Conservation (phyloP, 2,329 filamentous ascomycete genomes). For the Tolypocladium paradoxum region DNA sequence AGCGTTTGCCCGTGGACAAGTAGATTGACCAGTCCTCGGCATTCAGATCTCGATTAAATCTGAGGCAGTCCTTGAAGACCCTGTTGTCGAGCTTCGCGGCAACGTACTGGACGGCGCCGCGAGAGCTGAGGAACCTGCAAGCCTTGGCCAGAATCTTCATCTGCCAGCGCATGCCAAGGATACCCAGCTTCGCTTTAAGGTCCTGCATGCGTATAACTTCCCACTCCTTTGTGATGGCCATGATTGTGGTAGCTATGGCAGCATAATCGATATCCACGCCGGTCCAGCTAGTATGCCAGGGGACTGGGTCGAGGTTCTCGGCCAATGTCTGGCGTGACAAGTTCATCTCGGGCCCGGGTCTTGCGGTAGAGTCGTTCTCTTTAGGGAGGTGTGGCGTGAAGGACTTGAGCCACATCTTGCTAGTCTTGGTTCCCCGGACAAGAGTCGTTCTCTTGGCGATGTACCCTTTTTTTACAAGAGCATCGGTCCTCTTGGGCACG, state of each 20-base stretch:
- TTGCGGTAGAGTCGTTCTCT: slow-evolving; percentile 14
- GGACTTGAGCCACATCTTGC: slow-evolving; percentile 48
- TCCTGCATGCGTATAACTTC: slow-evolving; percentile 47
- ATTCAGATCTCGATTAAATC: slow-evolving; percentile 44
- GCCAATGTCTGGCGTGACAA: slow-evolving; percentile 27
- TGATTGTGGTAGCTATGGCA: slow-evolving; percentile 44
- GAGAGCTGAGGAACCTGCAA: slow-evolving; percentile 44
- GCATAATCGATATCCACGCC: slow-evolving; percentile 47
- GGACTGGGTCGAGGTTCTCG: slow-evolving; percentile 39
- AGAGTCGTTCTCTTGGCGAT: slow-evolving; percentile 50
- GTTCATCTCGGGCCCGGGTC: slow-evolving; percentile 23
- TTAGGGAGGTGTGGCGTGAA: slow-evolving; percentile 38
- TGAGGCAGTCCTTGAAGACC: slow-evolving; percentile 52
- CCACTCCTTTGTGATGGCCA: slow-evolving; percentile 47
- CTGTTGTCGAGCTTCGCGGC: slow-evolving; percentile 42
- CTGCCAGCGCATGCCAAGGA: slow-evolving; percentile 43
- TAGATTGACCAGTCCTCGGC: slow-evolving; percentile 46
- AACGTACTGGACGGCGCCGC: slow-evolving; percentile 45
- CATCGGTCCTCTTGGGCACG: slow-evolving; percentile 49
- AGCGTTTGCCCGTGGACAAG: slow-evolving; percentile 35
- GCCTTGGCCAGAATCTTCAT: slow-evolving; percentile 50
- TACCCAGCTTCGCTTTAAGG: slow-evolving; percentile 45
- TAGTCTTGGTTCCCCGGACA: slow-evolving; percentile 48
- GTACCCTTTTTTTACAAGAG: slow-evolving; percentile 48
- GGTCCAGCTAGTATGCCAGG: slow-evolving; percentile 46